phyloP scores from a whole-genome alignment of 2,329 filamentous ascomycete species.

The Trichoderma harzianum region DNA sequence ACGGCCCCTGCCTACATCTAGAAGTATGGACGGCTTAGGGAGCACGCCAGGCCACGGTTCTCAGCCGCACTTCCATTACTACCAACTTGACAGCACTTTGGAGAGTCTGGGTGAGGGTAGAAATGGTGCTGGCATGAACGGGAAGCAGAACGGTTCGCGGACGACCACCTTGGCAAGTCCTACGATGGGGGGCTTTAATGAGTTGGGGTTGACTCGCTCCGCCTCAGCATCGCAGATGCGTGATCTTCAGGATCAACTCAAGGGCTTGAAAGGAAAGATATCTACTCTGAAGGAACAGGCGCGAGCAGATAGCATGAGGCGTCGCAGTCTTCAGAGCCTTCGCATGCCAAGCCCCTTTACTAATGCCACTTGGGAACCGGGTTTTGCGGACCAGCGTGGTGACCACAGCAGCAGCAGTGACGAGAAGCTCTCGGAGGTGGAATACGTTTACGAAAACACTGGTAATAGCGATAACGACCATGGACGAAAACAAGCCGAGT shows the following conservation, averaged over 20 bases:
- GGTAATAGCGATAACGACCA: background rate
- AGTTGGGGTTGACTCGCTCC: slow-evolving; percentile 57
- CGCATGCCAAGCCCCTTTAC: slow-evolving; percentile 77
- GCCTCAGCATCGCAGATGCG: slow-evolving; percentile 71
- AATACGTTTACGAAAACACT: background rate
- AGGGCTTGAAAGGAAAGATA: slow-evolving; percentile 80
- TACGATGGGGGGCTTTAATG: slow-evolving; percentile 40
- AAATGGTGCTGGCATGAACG: slow-evolving; percentile 26
- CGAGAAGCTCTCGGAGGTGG: slow-evolving; percentile 18
- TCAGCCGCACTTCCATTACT: slow-evolving; percentile 31
- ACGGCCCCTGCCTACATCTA: slow-evolving; percentile 44
- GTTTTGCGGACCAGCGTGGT: slow-evolving; percentile 25
- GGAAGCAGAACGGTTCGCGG: slow-evolving; percentile 32
- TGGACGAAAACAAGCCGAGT: background rate
- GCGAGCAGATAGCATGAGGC: slow-evolving; percentile 72
- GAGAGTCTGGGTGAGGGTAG: slow-evolving; percentile 54
- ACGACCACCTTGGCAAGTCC: slow-evolving; percentile 44
- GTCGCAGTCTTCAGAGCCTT: slow-evolving; percentile 72
- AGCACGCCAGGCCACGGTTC: slow-evolving; percentile 24
- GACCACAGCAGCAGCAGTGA: slow-evolving; percentile 22
- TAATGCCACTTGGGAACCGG: slow-evolving; percentile 49
- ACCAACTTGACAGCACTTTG: slow-evolving; percentile 41
- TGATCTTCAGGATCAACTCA: slow-evolving; percentile 77
- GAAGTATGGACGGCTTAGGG: slow-evolving; percentile 42
- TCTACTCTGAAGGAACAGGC: slow-evolving; percentile 75